Percentiles rank a stretch among this genome's conserved stretches.
phyloP scores from a whole-genome alignment of 208 protist species.

The Trypanosoma congolense region DNA sequence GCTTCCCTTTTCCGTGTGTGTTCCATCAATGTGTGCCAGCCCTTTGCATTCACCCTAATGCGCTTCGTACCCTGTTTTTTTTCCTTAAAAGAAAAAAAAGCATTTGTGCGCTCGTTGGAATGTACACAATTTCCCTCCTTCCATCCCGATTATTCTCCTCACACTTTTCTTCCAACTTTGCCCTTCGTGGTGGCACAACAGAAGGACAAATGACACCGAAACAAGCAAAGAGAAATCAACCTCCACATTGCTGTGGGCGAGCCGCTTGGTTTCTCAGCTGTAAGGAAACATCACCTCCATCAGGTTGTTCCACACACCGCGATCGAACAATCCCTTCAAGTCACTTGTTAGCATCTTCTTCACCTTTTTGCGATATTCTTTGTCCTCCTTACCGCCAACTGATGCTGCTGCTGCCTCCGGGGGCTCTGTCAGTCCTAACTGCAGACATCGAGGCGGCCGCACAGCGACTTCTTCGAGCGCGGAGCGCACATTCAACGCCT shows the following conservation, averaged over 20 bases:
- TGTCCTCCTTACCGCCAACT: constrained; percentile 36
- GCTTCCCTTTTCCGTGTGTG: too few relatives aligned
- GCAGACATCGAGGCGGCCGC: constrained; percentile 42
- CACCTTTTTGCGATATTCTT: constrained; percentile 58
- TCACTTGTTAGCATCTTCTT: constrained; percentile 42
- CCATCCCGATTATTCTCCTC: too few relatives aligned
- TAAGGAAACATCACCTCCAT: constrained; percentile 80
- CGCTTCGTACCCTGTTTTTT: too few relatives aligned
- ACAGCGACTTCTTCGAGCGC: constrained; percentile 48
- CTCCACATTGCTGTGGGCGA: not conserved
- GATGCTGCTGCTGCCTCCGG: constrained; percentile 20
- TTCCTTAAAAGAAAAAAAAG: too few relatives aligned
- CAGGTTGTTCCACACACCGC: constrained; percentile 65
- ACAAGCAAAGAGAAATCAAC: not conserved
- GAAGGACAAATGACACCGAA: not conserved
- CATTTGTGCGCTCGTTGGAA: too few relatives aligned
- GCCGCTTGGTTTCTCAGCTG: constrained; percentile 4
- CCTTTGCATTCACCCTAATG: too few relatives aligned
- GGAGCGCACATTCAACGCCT: constrained; percentile 44
- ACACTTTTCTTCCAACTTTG: too few relatives aligned
- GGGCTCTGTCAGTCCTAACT: constrained; percentile 37
- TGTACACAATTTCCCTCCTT: too few relatives aligned
- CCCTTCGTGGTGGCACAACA: too few relatives aligned
- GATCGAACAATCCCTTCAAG: constrained; percentile 66
- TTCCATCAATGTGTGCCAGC: too few relatives aligned